Conservation (phyloP, 768 basidiomycete genomes). For the Suillus luteus region DNA sequence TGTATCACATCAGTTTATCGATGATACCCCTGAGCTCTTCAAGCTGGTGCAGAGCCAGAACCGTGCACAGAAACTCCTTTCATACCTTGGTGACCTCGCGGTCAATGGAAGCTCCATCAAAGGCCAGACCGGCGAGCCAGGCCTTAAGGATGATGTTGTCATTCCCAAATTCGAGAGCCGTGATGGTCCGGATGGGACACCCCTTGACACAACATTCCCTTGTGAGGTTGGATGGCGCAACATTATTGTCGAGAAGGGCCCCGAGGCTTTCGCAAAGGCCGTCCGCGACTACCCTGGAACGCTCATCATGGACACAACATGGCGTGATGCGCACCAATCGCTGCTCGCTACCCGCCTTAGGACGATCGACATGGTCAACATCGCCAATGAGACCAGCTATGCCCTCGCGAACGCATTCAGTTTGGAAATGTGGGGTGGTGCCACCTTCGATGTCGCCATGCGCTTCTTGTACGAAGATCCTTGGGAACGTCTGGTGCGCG, state of each 20-base stretch:
- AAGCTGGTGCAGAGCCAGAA: constrained; percentile 97
- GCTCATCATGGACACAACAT: constrained; percentile 98
- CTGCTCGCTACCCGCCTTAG: constrained; percentile 94
- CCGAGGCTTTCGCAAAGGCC: constrained; percentile 97
- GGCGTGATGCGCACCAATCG: constrained; percentile 99
- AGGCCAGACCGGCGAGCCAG: constrained; percentile 93
- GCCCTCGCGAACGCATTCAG: constrained; percentile 95
- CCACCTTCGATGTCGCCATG: constrained; percentile 99
- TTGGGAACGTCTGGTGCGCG: constrained; percentile 90
- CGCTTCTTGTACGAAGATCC: constrained; percentile 99
- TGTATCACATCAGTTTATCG: constrained; percentile 76
- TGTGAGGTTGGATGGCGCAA: constrained; percentile 95
- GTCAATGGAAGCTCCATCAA: constrained; percentile 99
- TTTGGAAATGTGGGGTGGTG: constrained; percentile 98
- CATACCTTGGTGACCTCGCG: constrained; percentile 95
- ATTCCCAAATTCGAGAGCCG: constrained; percentile 80
- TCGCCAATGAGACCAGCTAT: constrained; percentile 96
- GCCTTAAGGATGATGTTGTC: constrained; percentile 85
- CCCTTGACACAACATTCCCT: constrained; percentile 78
- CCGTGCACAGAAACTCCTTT: constrained; percentile 95
- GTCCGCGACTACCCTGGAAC: constrained; percentile 94
- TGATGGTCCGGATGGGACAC: constrained; percentile 71
- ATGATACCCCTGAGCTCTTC: constrained; percentile 99
- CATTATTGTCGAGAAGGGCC: constrained; percentile 97
- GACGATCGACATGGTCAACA: constrained; percentile 97